Evolutionary conservation across 495 filamentous ascomycete genomes (phyloP).

Genomic region (Daldinia vernicosa): DNA sequence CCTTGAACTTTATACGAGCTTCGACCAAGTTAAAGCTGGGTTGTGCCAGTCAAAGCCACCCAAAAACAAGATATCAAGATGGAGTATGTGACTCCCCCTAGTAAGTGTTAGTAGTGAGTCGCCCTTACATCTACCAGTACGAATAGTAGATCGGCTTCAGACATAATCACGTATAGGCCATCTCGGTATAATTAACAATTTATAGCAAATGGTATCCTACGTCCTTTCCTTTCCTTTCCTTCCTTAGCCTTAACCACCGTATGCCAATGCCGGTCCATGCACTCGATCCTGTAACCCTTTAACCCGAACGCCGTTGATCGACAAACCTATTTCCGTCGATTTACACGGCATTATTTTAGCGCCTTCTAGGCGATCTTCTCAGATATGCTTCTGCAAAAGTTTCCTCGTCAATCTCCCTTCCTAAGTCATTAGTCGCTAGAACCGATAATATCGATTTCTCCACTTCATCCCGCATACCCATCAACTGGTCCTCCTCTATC

Average conservation of each 20-base stretch:
- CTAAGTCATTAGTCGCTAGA: slow-evolving; percentile 26
- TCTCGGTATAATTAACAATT: neutral
- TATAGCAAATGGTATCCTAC: slow-evolving; percentile 11
- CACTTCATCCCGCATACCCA: slow-evolving; percentile 45
- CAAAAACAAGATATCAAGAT: neutral
- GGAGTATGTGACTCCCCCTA: neutral
- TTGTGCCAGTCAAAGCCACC: no score
- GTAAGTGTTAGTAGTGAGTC: no score
- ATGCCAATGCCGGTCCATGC: neutral
- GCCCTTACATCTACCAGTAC: neutral
- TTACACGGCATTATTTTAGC: slow-evolving; percentile 2
- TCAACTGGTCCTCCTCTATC: slow-evolving; percentile 55
- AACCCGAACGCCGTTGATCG: slow-evolving; percentile 16
- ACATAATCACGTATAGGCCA: neutral
- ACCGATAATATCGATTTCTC: slow-evolving; percentile 48
- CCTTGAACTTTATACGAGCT: no score
- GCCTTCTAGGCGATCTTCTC: slow-evolving; percentile 23
- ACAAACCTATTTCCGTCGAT: neutral
- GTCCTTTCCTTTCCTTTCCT: neutral
- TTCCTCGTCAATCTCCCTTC: slow-evolving; percentile 10
- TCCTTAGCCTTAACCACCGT: neutral
- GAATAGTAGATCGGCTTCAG: neutral
- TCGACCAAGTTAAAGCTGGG: no score
- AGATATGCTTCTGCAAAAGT: neutral
- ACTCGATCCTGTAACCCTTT: neutral